These are phyloP conservation scores for Fusarium neocosmosporiellum DNA, from an alignment of 2,329 filamentous ascomycete species.

Conservation along the genomic window DNA sequence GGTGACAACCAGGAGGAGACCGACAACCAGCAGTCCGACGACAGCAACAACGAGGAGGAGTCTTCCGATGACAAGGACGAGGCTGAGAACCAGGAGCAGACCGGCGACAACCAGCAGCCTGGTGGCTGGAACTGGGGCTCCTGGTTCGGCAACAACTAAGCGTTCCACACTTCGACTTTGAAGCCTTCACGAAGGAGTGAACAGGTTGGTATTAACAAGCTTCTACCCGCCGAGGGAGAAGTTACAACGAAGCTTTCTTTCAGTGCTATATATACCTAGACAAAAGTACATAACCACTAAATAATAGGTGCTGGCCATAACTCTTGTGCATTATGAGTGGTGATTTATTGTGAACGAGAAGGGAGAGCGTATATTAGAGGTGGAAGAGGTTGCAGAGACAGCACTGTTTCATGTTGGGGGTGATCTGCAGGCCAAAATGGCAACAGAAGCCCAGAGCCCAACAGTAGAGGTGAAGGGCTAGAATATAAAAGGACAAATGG, in stretches of 20 bases:
- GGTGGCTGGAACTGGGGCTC: background rate
- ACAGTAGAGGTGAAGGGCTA: background rate
- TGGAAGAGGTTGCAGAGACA: background rate
- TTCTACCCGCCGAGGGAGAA: background rate
- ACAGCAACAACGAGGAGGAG: background rate
- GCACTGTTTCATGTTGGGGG: fast-evolving
- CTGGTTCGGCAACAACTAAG: background rate
- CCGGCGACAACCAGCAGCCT: background rate
- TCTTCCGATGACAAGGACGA: constrained; percentile 5
- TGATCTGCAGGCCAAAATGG: background rate
- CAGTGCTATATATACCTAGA: background rate
- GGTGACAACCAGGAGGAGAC: constrained; percentile 9
- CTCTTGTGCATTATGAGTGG: background rate
- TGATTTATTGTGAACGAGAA: background rate
- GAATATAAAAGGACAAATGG: background rate
- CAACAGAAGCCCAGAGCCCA: background rate
- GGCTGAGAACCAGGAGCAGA: constrained; percentile 3
- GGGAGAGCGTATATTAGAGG: background rate
- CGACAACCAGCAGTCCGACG: background rate
- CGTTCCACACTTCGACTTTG: background rate
- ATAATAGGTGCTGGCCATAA: constrained; percentile 2
- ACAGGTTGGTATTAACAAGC: background rate
- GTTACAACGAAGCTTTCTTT: background rate
- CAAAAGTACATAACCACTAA: background rate
- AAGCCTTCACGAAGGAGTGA: background rate